Conservation (phyloP, 495 filamentous ascomycete genomes). For the Amniculicola lignicola region DNA sequence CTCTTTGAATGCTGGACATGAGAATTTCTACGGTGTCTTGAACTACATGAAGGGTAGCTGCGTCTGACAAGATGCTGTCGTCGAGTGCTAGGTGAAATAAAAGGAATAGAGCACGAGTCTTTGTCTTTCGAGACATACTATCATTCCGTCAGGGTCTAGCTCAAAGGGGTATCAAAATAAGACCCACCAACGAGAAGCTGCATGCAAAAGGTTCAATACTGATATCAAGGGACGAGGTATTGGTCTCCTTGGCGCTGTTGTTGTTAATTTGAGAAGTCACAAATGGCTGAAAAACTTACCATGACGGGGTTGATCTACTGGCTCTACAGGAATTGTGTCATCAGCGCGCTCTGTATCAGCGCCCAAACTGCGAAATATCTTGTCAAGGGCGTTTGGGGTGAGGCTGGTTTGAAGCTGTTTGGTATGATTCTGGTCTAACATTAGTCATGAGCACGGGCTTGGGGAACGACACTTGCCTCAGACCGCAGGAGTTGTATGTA, state of each 20-base stretch:
- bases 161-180: background rate
- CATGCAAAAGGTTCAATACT: background rate
- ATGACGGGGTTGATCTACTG: background rate
- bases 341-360: background rate
- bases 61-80: constrained; percentile 23
- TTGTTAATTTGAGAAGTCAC: background rate
- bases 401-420: background rate
- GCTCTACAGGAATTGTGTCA: background rate
- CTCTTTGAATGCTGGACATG: constrained; percentile 5
- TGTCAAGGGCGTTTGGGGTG: background rate
- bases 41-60: background rate
- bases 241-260: background rate
- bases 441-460: no score
- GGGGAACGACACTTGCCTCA: no score
- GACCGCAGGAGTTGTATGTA: constrained; percentile 59
- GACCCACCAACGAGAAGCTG: background rate
- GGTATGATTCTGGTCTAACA: background rate
- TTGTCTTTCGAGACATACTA: constrained; percentile 6
- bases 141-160: background rate
- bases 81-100: constrained; percentile 23
- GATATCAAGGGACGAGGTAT: background rate
- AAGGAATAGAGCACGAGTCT: constrained; percentile 10
- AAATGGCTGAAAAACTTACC: background rate
- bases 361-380: background rate
- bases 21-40: constrained; percentile 26